Evolutionary conservation across 2,329 filamentous ascomycete species (phyloP), one percentile per base, ranked within the genome.

Genomic region (Arthrocladium fulminans): DNA sequence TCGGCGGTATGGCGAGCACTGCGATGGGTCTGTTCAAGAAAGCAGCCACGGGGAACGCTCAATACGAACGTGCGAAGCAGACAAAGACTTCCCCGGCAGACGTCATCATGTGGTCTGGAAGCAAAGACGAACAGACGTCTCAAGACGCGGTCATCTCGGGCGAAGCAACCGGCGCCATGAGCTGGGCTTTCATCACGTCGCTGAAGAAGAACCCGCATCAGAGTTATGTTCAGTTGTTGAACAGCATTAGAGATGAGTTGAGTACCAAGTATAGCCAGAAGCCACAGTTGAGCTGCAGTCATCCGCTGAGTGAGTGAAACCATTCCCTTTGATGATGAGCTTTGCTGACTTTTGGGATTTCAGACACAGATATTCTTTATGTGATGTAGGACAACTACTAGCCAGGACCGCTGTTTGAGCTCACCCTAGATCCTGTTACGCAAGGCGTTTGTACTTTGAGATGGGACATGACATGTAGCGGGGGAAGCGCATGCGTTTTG

Each of bases 71-170:
- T 64, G 86, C 89, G 54, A 75, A 87, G 63, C 78, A 84, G 57
- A 97, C 90, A 35, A 94, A 94, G 72, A 97, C 92, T 13, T 92
- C 85, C 47, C 84, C 89, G 1, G 92, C 92, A 34, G 92, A 98
- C 67, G 92, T 98, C 25, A 80, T 98, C 64, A 94, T 96, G 86
- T 95, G 89, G 85, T 94, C 87, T 52, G 92, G 92, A 49, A 94
- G 87, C 71, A 96, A 95, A 69, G 92, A 98, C 63, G 80, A 83
- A 53, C 92, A 97, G 69, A 98, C 92, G 59, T 94, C 88, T 51
- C 86, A 88, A 69, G 92, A 98, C 66, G 89, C 92, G 10, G 86
- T 81, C 23, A 96, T 97, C 57, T 80, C 77, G 37, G 81, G 87
- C 49, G 78, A 96, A 69, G 90, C 92, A 27, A 98, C 92, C 0